Evolutionary conservation across 75 land plant genomes (phyloP).

Genomic region (Sequoiadendron giganteum): DNA sequence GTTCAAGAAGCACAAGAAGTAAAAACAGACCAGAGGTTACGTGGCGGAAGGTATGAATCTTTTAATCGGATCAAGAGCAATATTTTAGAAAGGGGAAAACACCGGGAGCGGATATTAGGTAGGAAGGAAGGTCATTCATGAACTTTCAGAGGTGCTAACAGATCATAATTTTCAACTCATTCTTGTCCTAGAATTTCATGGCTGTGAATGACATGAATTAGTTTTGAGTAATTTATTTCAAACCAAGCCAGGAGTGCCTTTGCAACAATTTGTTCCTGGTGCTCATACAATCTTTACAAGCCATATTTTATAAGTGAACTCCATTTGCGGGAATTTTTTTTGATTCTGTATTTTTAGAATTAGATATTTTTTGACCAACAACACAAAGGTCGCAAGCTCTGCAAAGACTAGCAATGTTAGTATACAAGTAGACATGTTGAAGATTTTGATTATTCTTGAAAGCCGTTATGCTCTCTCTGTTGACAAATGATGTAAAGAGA

Average conservation of each 20-base stretch:
- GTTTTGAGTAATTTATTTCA: not conserved
- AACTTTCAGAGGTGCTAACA: not conserved
- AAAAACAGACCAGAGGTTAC: not conserved
- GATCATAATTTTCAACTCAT: not conserved
- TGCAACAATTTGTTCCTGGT: not conserved
- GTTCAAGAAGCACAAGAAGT: not conserved
- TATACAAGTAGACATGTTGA: not conserved
- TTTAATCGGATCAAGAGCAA: not conserved
- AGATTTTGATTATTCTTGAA: not conserved
- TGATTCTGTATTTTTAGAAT: not conserved
- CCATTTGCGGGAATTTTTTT: not conserved
- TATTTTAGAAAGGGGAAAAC: slow-evolving; percentile 14
- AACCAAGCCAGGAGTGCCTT: not conserved
- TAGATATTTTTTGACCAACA: not conserved
- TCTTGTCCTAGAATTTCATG: not conserved
- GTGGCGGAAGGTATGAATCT: not conserved
- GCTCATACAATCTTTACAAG: not conserved
- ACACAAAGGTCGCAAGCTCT: not conserved
- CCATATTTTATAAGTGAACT: not conserved
- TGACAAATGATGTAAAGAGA: not conserved
- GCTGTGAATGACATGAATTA: not conserved
- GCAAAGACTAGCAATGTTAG: not conserved
- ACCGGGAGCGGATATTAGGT: slow-evolving; percentile 10
- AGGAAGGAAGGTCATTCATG: slow-evolving; percentile 35
- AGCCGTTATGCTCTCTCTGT: not conserved